These are phyloP conservation scores for Mucor irregularis DNA, from an alignment of 371 early-diverging fungal genomes.

Conservation along the genomic window DNA sequence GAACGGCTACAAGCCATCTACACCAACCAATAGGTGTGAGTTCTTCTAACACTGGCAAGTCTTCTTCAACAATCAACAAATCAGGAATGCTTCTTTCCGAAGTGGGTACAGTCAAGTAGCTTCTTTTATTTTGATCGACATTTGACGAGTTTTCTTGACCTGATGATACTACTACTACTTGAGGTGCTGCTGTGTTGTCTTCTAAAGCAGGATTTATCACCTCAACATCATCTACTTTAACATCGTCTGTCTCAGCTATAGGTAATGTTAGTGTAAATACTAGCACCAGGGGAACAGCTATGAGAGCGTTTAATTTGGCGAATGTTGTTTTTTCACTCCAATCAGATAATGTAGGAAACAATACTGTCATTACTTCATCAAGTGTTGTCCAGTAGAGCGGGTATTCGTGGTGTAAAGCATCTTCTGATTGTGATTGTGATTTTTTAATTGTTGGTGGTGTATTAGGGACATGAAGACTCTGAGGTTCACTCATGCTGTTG, in stretches of 20 bases:
- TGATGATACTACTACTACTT: background rate
- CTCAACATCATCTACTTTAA: constrained; percentile 43
- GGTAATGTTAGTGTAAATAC: constrained; percentile 62
- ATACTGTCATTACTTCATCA: constrained; percentile 9
- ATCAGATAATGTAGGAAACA: constrained; percentile 58
- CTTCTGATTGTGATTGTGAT: background rate
- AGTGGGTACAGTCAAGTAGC: constrained; percentile 30
- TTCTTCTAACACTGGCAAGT: constrained; percentile 12
- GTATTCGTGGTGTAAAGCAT: constrained; percentile 1
- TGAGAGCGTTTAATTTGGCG: constrained; percentile 56
- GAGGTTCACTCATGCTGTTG: background rate
- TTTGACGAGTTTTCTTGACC: background rate
- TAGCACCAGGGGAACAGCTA: constrained; percentile 58
- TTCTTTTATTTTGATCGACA: background rate
- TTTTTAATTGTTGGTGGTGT: background rate
- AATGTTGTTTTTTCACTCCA: constrained; percentile 54
- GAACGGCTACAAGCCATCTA: constrained; percentile 43
- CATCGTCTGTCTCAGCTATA: constrained; percentile 50
- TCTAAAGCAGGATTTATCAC: constrained; percentile 7
- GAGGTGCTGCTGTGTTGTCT: background rate
- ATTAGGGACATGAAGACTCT: constrained; percentile 3
- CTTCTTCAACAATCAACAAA: constrained; percentile 10
- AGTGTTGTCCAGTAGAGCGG: background rate
- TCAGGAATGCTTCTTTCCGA: constrained; percentile 15
- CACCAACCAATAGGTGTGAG: constrained; percentile 34